These are phyloP conservation scores for Neurospora tetrasperma DNA, from an alignment of 495 filamentous ascomycete genomes.

Conservation along the genomic window DNA sequence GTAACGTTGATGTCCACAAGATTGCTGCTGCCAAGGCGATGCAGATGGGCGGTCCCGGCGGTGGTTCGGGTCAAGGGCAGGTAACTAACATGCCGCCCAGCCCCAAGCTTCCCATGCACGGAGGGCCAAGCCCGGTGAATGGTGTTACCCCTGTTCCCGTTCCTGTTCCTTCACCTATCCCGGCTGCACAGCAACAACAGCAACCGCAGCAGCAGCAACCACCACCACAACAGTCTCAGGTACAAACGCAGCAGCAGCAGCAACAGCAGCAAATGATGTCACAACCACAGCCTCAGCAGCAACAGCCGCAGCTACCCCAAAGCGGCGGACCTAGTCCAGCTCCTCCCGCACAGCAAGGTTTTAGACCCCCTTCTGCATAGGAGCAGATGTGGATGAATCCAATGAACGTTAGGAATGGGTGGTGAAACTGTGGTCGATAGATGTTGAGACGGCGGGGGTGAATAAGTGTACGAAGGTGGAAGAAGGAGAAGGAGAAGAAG, in stretches of 20 bases:
- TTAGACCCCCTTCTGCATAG: background rate
- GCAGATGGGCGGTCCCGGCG: constrained; percentile 14
- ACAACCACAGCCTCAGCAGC: background rate
- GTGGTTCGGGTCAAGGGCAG: background rate
- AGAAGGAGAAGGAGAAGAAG: background rate
- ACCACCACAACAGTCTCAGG: background rate
- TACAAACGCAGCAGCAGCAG: background rate
- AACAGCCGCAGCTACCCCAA: background rate
- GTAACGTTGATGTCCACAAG: constrained; percentile 25
- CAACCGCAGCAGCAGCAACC: background rate
- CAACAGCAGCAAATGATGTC: background rate
- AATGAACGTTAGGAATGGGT: background rate
- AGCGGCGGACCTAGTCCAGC: background rate
- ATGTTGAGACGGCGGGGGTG: background rate
- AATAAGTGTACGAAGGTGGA: background rate
- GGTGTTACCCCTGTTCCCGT: constrained; percentile 10
- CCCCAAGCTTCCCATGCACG: constrained; percentile 5
- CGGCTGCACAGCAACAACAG: background rate
- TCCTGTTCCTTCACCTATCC: background rate
- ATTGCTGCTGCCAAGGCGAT: constrained; percentile 25
- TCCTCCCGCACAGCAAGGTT: background rate
- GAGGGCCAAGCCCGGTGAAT: background rate
- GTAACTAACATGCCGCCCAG: constrained; percentile 15
- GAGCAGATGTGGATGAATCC: background rate
- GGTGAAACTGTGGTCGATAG: background rate